Base-by-base conservation (phyloP, 805 yeast genomes). In the Cyberlindnera sargentensis region DNA sequence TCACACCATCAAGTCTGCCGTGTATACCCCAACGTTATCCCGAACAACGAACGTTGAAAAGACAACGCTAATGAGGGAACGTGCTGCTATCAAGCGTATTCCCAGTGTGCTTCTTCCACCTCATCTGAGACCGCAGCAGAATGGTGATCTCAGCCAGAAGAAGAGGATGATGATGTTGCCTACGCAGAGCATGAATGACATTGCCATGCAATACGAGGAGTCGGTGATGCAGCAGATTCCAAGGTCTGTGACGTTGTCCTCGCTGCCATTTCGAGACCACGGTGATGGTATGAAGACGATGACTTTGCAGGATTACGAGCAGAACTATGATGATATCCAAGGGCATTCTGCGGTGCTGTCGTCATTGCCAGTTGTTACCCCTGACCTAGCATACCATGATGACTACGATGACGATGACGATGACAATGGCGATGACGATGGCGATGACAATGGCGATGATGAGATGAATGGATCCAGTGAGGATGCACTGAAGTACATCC, bases 51-150 rank as follows among this genome's bases (percentile, higher is more conserved):
- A 44, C 24, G 7, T 31, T 4, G 31, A 6, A 6, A 20, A 15
- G 25, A 53, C 45, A 36, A 45, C 36, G 10, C 26, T 56, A 4
- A 40, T 42, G 32, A 27, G 51, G 3, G 62, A 57, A 38, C 49
- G 57, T 40, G 57, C 55, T 41, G 61, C 61, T 2, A 37, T 57
- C 25, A 56, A 41, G 23, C 48, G 62, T 46, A 52, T 56, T 9
- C 62, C 62, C 9, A 46, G 49, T 35, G 60, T 42, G 6, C 39
- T 57, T 20, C 34, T 57, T 3, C 61, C 62, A 8, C 62, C 62
- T 2, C 62, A 57, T 42, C 31, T 57, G 37, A 52, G 49, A 37
- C 51, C 51, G n/a, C 54, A 49, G 25, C 49, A 40, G 8, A 45
- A 45, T 23, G 29, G 31, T 23, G 34, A 24, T 39, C 33, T 29